Conservation (phyloP, 2,329 filamentous ascomycete genomes). For the Cladosporium colombiae region DNA sequence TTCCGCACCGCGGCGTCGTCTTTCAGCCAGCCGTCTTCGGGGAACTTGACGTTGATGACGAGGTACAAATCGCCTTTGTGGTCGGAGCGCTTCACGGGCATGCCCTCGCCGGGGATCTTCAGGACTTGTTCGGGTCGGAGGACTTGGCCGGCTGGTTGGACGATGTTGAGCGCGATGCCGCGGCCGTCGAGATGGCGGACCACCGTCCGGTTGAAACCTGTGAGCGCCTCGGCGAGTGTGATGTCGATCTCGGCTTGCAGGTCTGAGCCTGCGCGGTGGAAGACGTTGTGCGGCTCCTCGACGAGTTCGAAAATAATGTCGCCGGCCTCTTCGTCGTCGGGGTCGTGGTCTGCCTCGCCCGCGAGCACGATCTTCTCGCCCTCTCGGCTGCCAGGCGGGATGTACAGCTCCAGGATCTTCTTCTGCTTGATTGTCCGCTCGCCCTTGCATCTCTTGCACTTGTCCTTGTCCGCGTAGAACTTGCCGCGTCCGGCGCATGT, state of each 20-base stretch:
- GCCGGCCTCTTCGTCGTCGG: conserved; percentile 84
- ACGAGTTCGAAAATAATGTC: conserved; percentile 89
- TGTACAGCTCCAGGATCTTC: conserved; percentile 95
- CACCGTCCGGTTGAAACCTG: conserved; percentile 87
- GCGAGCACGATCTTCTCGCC: conserved; percentile 88
- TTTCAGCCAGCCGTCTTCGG: conserved; percentile 77
- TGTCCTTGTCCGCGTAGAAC: conserved; percentile 92
- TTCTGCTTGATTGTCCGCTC: conserved; percentile 82
- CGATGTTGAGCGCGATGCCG: conserved; percentile 78
- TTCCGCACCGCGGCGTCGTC: conserved; percentile 69
- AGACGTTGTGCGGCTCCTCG: conserved; percentile 78
- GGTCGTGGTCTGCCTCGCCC: conserved; percentile 90
- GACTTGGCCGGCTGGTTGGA: conserved; percentile 70
- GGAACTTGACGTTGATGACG: conserved; percentile 82
- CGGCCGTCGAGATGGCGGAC: conserved; percentile 91
- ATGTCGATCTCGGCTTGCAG: conserved; percentile 79
- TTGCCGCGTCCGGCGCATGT: conserved; percentile 83
- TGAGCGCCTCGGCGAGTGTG: conserved; percentile 78
- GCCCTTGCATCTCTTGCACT: conserved; percentile 98
- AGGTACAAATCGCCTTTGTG: conserved; percentile 84
- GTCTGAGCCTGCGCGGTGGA: conserved; percentile 81
- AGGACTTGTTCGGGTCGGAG: conserved; percentile 81
- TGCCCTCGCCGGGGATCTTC: conserved; percentile 85
- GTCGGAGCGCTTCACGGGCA: conserved; percentile 89
- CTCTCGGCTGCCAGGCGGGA: conserved; percentile 75